Evolutionary conservation across 192 early-diverging fungal genomes (phyloP).

Genomic region (Endogone sp.): DNA sequence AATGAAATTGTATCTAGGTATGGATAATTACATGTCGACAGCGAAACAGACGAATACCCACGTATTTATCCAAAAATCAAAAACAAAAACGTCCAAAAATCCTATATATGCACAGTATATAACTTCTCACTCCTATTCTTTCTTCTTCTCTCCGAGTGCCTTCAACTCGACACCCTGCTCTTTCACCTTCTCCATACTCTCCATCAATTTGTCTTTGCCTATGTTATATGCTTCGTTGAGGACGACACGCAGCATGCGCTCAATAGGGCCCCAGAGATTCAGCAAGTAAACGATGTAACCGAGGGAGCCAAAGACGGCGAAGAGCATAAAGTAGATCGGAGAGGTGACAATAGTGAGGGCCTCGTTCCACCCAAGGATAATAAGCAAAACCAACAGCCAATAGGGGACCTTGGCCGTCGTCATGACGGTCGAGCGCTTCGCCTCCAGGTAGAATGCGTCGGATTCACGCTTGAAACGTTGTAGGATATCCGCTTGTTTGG

Average conservation of each 20-base stretch:
- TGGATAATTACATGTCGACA: neutral
- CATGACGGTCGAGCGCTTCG: conserved; percentile 89
- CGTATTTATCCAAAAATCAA: neutral
- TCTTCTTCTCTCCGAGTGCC: neutral
- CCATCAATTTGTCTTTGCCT: conserved; percentile 18
- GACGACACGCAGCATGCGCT: conserved; percentile 36
- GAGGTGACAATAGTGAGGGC: conserved; percentile 79
- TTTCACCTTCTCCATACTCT: conserved; percentile 22
- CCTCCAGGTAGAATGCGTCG: conserved; percentile 90
- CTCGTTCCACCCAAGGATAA: conserved; percentile 96
- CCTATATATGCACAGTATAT: no score
- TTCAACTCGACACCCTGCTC: conserved; percentile 16
- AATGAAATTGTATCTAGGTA: neutral
- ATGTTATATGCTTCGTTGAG: conserved; percentile 37
- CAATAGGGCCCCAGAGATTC: conserved; percentile 63
- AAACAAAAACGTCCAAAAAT: neutral
- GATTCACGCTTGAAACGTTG: conserved; percentile 86
- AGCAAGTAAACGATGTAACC: conserved; percentile 61
- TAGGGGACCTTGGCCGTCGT: conserved; percentile 82
- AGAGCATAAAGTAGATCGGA: conserved; percentile 77
- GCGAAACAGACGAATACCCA: no score
- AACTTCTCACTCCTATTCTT: neutral
- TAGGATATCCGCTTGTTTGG: conserved; percentile 63
- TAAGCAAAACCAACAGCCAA: conserved; percentile 78
- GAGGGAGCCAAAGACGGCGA: conserved; percentile 50